Base-by-base conservation (phyloP, 192 early-diverging fungal genomes). In the Backusella tuberculispora region DNA sequence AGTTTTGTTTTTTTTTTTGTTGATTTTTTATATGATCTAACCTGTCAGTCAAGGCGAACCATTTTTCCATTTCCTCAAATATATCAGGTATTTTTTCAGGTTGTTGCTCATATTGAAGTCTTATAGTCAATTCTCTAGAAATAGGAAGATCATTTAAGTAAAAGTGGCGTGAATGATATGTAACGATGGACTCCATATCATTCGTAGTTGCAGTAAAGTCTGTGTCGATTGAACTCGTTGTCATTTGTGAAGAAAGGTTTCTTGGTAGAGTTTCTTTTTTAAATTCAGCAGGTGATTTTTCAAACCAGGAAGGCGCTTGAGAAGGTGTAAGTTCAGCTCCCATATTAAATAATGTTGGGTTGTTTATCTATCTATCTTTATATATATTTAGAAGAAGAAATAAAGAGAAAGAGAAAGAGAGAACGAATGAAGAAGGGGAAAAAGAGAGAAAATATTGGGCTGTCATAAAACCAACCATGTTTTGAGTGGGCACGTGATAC, bases 1-100 rank as follows among this genome's bases (percentile, higher is more conserved):
- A n/a, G n/a, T n/a, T n/a, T n/a, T n/a, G n/a, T 10, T 21, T 53
- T 10, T 19, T 19, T 5, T 9, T 53, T n/a, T 19, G 21, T 53
- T 19, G 19, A 10, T 53, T 8, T 64, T 42, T 29, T 9, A 38
- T 19, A 60, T 4, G 34, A 8, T 40, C 50, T 6, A 63, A 83
- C 81, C 81, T 75, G 64, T 83, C 78, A 10, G 75, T 74, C 74
- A 76, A 74, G 3, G 77, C 65, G 63, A 74, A 79, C 81, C 81
- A 83, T 12, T 76, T 73, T 48, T 83, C 81, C 78, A 83, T 78
- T 53, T 83, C 81, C 19, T 46, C 63, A 21, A 56, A 63, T 29
- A 79, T 41, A 43, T 79, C 67, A 63, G 77, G 78, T 26, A 79
- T 60, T 41, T 68, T 69, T 26, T 69, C 68, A 17, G 68, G 68